These are phyloP conservation scores for Chlorokybus atmophyticus DNA, from an alignment of 139 green algal genomes.

Conservation along the genomic window DNA sequence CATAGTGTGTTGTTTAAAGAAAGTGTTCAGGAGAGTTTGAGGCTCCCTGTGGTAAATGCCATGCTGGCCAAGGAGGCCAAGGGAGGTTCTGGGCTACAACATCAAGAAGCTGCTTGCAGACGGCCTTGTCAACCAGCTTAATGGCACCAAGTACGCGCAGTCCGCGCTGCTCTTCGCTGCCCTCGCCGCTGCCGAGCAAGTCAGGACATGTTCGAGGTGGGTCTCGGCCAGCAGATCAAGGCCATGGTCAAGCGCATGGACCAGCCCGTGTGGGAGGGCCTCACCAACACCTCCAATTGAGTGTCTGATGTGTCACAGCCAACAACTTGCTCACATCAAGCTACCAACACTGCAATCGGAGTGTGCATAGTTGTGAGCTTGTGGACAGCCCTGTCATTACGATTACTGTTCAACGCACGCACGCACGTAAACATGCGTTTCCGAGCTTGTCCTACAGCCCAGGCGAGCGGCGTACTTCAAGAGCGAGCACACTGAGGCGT, in stretches of 20 bases:
- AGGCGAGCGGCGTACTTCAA: slow-evolving; percentile 13
- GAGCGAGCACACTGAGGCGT: slow-evolving; percentile 14
- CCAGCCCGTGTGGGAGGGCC: slow-evolving; percentile 39
- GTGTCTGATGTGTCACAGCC: too few species aligned
- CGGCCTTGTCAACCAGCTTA: slow-evolving; percentile 66
- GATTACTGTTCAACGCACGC: too few species aligned
- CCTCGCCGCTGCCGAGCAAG: slow-evolving; percentile 63
- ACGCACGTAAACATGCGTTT: too few species aligned
- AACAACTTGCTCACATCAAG: too few species aligned
- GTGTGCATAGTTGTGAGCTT: too few species aligned
- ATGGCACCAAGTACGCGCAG: slow-evolving; percentile 61
- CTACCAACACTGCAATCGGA: too few species aligned
- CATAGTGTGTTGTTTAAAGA: too few species aligned
- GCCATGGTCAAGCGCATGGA: slow-evolving; percentile 80
- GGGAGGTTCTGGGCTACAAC: slow-evolving; percentile 66
- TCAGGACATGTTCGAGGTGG: slow-evolving; percentile 67
- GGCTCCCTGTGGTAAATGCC: slow-evolving; percentile 46
- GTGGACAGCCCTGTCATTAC: too few species aligned
- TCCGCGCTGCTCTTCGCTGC: slow-evolving; percentile 79
- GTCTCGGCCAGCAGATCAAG: slow-evolving; percentile 82
- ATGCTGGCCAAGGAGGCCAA: slow-evolving; percentile 67
- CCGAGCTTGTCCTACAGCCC: slow-evolving; percentile 4
- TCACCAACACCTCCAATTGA: slow-evolving; percentile 43
- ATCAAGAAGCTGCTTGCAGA: slow-evolving; percentile 48
- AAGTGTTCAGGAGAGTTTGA: too few species aligned